Conservation (phyloP, 163 green algal species). For the Scenedesmus sp. region DNA sequence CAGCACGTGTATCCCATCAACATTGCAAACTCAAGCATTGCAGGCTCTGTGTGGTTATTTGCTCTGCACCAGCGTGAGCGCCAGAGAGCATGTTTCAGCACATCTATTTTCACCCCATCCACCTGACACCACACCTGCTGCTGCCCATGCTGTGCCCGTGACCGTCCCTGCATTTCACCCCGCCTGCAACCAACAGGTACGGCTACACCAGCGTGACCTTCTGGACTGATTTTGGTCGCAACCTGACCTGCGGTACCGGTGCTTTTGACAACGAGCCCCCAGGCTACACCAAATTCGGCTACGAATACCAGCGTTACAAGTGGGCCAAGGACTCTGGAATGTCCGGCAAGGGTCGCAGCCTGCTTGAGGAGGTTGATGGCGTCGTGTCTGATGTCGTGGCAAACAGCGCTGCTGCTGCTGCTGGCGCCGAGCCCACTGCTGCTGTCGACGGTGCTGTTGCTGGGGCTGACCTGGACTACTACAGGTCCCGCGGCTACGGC, state of each 20-base stretch:
- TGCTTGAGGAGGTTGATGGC: slow-evolving; percentile 27
- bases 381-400: neutral
- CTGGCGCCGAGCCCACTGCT: neutral
- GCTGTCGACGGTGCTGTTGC: neutral
- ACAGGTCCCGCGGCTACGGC: neutral
- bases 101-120: neutral
- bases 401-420: neutral
- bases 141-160: neutral
- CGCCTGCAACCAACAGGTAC: slow-evolving; percentile 3
- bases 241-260: slow-evolving; percentile 24
- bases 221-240: slow-evolving; percentile 22
- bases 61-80: too few relatives aligned
- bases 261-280: neutral
- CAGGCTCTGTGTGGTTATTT: too few relatives aligned
- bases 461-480: slow-evolving; percentile 32
- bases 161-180: neutral
- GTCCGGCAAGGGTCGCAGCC: neutral
- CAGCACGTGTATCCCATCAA: too few relatives aligned
- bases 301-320: slow-evolving; percentile 31
- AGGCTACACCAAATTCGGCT: neutral
- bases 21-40: too few relatives aligned
- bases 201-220: slow-evolving; percentile 46
- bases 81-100: too few relatives aligned
- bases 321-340: neutral
- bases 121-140: neutral